Base-by-base conservation (phyloP, 2,329 filamentous ascomycete genomes). In the Clonostachys rhizophaga region DNA sequence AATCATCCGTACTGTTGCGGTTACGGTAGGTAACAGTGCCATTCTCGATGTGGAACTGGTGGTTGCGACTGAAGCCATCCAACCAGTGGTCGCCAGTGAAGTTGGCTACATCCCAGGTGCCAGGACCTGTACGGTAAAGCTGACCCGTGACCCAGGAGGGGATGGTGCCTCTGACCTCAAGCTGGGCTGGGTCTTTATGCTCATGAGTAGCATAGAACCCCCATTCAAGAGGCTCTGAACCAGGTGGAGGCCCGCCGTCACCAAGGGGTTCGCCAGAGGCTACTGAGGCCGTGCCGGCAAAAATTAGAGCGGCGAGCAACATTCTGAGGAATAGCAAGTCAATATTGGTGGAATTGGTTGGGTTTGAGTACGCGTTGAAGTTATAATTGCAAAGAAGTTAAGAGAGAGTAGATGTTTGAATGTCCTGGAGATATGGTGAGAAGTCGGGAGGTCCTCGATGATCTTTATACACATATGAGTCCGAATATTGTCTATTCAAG, bases 61-160 rank as follows among this genome's bases (percentile, higher is more conserved):
- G 87, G 1, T 81, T 73, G 47, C 87, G 79, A 4, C 81, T 77
- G 49, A 90, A 82, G 7, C 86, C 86, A 59, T 94, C 89, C 54
- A 94, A 94, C 89, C 89, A 92, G 61, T 94, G 88, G 17, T 53
- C 51, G 8, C 50, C 50, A 5, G 50, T 52, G 34, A 41, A 53
- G 46, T 53, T 48, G 34, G 45, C 47, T 1, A 50, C 44, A 20
- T 53, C 51, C 51, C 51, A 53, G 4, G 51, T 52, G 2, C 39
- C 47, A 3, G 50, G 45, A 2, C 33, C 48, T 2, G 47, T 50
- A 18, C 51, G 50, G 24, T 52, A 52, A 2, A 53, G 44, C 16
- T 47, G 52, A 1, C 51, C 51, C n/a, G 24, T 46, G 12, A 53
- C 17, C 51, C 51, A 53, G 13, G n/a, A 5, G 4, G 50, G 51